phyloP scores from a whole-genome alignment of 75 land plant genomes.

The Cunninghamia lanceolata region DNA sequence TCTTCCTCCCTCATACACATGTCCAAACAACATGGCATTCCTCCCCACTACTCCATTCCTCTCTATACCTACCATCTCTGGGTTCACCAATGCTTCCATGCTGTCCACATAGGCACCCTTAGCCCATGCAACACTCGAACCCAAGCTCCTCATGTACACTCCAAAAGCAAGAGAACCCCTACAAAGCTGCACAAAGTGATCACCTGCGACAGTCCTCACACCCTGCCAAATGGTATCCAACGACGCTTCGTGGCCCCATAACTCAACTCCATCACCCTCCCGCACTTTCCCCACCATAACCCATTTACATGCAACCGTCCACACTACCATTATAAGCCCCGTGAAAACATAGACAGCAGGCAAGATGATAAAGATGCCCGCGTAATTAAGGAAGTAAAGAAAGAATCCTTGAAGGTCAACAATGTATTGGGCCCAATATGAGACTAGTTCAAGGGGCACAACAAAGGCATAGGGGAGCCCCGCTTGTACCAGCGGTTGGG shows the following conservation, averaged over 20 bases:
- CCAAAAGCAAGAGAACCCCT: conserved; percentile 34
- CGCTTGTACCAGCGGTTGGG: conserved; percentile 37
- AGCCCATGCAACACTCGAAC: conserved; percentile 16
- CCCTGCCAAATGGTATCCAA: conserved; percentile 60
- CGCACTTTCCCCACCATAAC: conserved; percentile 40
- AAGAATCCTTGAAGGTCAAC: too few species aligned
- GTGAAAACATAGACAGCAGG: conserved; percentile 38
- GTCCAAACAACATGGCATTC: conserved; percentile 58
- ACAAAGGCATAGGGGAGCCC: conserved; percentile 36
- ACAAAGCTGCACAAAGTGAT: conserved; percentile 45
- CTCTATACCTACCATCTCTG: conserved; percentile 47
- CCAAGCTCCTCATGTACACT: conserved; percentile 44
- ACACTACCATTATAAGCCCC: conserved; percentile 18
- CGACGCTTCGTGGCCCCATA: conserved; percentile 41
- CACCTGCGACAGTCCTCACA: conserved; percentile 30
- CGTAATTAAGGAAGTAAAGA: too few species aligned
- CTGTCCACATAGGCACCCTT: conserved; percentile 48
- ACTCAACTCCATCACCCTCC: conserved; percentile 26
- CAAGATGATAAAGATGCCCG: conserved; percentile 8
- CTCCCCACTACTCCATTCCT: conserved; percentile 38
- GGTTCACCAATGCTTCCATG: conserved; percentile 45
- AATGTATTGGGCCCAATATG: not conserved
- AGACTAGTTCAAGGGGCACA: conserved; percentile 18
- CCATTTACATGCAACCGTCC: conserved; percentile 35
- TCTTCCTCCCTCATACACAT: conserved; percentile 50